These are phyloP conservation scores for Pseudocercospora vitis DNA, from an alignment of 2,329 filamentous ascomycete species.

Conservation along the genomic window DNA sequence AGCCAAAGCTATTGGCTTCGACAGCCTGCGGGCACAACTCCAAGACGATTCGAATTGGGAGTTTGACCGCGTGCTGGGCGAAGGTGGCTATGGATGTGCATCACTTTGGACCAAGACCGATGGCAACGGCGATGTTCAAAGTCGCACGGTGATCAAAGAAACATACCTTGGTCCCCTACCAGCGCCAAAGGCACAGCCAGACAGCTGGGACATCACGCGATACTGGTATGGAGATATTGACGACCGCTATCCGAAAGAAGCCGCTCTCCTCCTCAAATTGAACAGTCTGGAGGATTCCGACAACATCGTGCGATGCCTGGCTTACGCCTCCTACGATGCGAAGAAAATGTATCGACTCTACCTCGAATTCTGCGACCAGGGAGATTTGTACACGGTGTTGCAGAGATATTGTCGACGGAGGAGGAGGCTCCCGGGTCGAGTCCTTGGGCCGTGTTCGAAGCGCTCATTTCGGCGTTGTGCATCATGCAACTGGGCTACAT, in stretches of 20 bases:
- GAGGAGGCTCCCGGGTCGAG: conserved; percentile 5
- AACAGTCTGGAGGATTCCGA: conserved; percentile 2
- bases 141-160: conserved; percentile 9
- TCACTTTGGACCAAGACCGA: conserved; percentile 3
- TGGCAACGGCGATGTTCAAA: neutral
- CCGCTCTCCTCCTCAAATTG: neutral
- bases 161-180: conserved; percentile 2
- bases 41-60: neutral
- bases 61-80: neutral
- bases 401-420: neutral
- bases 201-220: neutral
- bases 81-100: conserved; percentile 2
- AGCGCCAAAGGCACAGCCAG: neutral
- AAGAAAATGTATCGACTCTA: conserved; percentile 10
- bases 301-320: conserved; percentile 3
- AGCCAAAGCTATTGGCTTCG: conserved; percentile 1
- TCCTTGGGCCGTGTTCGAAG: conserved; percentile 15
- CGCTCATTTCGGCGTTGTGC: conserved; percentile 5
- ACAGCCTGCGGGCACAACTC: neutral
- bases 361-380: conserved; percentile 8
- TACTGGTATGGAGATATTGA: neutral
- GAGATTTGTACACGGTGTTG: neutral
- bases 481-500: conserved; percentile 11
- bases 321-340: conserved; percentile 6
- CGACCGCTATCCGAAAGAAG: neutral